These are phyloP conservation scores for Peribolospora baueri DNA, from an alignment of 768 basidiomycete genomes.

Conservation along the genomic window DNA sequence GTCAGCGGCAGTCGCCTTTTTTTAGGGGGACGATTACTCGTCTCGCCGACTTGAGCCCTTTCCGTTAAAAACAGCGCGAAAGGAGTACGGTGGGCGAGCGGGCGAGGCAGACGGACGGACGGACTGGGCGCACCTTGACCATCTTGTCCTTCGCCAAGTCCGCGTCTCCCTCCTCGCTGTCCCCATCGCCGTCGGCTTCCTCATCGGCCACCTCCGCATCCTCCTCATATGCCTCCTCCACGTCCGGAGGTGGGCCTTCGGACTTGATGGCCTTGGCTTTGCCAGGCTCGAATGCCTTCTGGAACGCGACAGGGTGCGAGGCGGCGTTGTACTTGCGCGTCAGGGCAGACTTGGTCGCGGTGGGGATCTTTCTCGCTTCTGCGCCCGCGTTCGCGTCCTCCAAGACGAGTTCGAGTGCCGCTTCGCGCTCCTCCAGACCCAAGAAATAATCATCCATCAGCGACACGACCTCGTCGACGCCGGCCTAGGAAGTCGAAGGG, in stretches of 20 bases:
- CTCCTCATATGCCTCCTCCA: slow-evolving; percentile 76
- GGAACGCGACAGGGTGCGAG: slow-evolving; percentile 86
- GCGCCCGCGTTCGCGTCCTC: slow-evolving; percentile 47
- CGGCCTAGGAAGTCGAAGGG: slow-evolving; percentile 27
- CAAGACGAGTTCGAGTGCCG: slow-evolving; percentile 75
- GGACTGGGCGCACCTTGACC: not conserved
- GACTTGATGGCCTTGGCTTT: slow-evolving; percentile 47
- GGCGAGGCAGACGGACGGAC: no score
- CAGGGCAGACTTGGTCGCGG: slow-evolving; percentile 57
- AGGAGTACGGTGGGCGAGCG: no score
- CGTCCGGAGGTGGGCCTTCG: slow-evolving; percentile 49
- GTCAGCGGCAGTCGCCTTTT: no score
- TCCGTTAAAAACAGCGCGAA: no score
- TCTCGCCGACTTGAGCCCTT: no score
- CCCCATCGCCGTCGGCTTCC: slow-evolving; percentile 6
- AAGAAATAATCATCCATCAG: slow-evolving; percentile 87
- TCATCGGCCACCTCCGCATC: slow-evolving; percentile 13
- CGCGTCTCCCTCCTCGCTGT: not conserved
- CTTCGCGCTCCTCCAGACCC: slow-evolving; percentile 89
- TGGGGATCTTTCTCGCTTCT: slow-evolving; percentile 52
- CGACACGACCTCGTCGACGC: slow-evolving; percentile 56
- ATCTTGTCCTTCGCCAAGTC: slow-evolving; percentile 6
- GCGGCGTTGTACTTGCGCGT: slow-evolving; percentile 73
- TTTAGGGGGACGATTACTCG: no score
- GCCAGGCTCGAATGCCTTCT: slow-evolving; percentile 55